Evolutionary conservation across 768 basidiomycete species (phyloP), one percentile per base, ranked within the genome.

Genomic region (Asterophora parasitica): DNA sequence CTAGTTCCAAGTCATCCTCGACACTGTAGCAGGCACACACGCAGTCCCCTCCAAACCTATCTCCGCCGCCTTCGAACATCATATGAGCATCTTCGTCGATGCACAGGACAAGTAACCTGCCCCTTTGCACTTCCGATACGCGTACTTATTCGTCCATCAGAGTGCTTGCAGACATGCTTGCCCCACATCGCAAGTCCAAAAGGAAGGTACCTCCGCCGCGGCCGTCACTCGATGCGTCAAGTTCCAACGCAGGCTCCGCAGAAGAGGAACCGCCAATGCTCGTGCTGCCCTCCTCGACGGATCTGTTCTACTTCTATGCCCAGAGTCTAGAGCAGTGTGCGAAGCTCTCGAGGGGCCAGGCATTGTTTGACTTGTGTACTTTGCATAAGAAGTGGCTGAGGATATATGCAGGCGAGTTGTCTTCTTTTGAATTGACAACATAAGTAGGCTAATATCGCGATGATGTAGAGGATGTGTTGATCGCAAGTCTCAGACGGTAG

Each of bases 241-340:
- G 69, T 16, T 67, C 67, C 10, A 65, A 39, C 5, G 64, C 19
- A n/a, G 66, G 72, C 23, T 73, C 70, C 10, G 75, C 74, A 2
- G 68, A 73, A 2, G 68, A 73, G 19, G 69, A 72, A 20, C 67
- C 79, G 0, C 66, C 79, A 1, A 73, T 77, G n/a, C 69, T 78
- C 2, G 90, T 98, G 1, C 76, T 98, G 7, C 88, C 92, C 0
- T 93, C 91, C 0, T 97, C 94, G 0, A 97, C 94, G 0, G 94
- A 98, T 56, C 69, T 99, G 13, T 99, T 98, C 72, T 96, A 94
- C 64, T 92, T 96, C 67, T 98, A 98, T 61, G 91, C 84, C 0
- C 93, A 98, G 63, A 93, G 85, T 46, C 69, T 99, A 30, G 96
- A 98, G 44, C 90, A 93, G 60, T 97, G 95, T 59, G 86, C 90